Evolutionary conservation across 257 asterid genomes (phyloP), one percentile per base, ranked within the genome.

Genomic region (Capsicum baccatum): DNA sequence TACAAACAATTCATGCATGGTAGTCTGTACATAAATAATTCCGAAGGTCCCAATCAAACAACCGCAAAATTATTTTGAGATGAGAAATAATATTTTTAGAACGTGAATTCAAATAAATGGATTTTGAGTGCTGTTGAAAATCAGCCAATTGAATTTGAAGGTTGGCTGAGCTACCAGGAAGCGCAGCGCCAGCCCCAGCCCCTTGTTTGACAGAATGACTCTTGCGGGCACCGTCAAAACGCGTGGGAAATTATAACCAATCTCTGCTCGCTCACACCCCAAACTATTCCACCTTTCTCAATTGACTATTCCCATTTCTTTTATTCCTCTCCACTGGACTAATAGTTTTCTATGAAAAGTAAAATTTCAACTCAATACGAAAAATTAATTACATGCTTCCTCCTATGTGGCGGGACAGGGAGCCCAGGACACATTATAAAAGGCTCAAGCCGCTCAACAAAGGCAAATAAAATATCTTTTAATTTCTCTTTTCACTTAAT

Each of bases 181-280:
- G 48, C 44, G 15, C 26, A 26, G 17, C 1, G 5, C 63, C 64
- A 33, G 44, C 21, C 62, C n/a, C 1, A n/a, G 59, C 74, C 33
- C 33, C 33, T 2, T 26, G 33, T 52, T 52, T 66, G 63, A 79
- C 84, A 86, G 73, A 26, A 26, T 26, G 2, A 26, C 33, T 15
- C 42, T 42, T 60, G 80, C 80, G 66, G 14, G 55, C 39, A n/a
- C 3, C 81, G 56, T 11, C 39, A 83, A 83, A 83, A 13, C 89
- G 89, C 87, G 89, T 86, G 47, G 16, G 10, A 13, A 74, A 26
- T 37, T 0, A 19, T 14, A 3, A 14, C n/a, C 80, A 13, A 50
- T 50, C 44, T 14, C 64, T 52, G 64, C 81, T 76, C 63, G 48
- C 81, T 76, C 26, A 52, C 81, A 76, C 8, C 48, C 26, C 5